Conservation (phyloP, 768 basidiomycete genomes). For the Russula griseocarnosa region DNA sequence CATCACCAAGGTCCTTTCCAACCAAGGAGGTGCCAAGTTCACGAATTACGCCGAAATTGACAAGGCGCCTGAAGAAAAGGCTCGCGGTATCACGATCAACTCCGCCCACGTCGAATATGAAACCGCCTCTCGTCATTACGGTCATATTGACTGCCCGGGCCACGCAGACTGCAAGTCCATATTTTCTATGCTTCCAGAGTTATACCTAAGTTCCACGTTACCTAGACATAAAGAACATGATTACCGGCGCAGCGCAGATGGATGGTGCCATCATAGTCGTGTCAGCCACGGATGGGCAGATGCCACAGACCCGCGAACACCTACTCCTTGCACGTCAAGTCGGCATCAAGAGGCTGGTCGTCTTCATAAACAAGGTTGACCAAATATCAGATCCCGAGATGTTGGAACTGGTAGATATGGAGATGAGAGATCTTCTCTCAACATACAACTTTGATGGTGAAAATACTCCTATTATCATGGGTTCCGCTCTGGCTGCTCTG, state of each 20-base stretch:
- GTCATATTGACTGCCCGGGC: conserved; percentile 97
- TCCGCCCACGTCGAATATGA: conserved; percentile 99
- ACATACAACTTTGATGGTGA: conserved; percentile 97
- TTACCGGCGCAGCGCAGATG: conserved; percentile 98
- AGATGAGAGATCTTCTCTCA: conserved; percentile 93
- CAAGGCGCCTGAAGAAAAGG: conserved; percentile 99
- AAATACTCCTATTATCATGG: conserved; percentile 96
- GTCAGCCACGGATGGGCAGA: conserved; percentile 97
- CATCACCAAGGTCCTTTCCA: conserved; percentile 89
- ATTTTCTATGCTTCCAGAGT: conserved; percentile 18
- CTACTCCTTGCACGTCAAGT: conserved; percentile 96
- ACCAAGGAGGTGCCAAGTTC: conserved; percentile 72
- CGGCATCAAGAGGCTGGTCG: conserved; percentile 94
- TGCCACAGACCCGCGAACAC: conserved; percentile 99
- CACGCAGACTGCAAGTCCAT: conserved; percentile 80
- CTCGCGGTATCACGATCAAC: conserved; percentile 99
- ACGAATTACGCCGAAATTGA: conserved; percentile 97
- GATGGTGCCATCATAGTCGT: conserved; percentile 95
- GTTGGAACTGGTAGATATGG: conserved; percentile 99
- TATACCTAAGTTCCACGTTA: conserved; percentile 20
- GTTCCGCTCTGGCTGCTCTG: conserved; percentile 91
- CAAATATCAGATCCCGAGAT: conserved; percentile 95
- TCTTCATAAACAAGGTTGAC: conserved; percentile 99
- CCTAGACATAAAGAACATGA: conserved; percentile 95
- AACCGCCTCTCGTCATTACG: conserved; percentile 84